Evolutionary conservation across 2,329 filamentous ascomycete genomes (phyloP), one percentile per base, ranked within the genome.

Genomic region (Talaromyces marneffei): DNA sequence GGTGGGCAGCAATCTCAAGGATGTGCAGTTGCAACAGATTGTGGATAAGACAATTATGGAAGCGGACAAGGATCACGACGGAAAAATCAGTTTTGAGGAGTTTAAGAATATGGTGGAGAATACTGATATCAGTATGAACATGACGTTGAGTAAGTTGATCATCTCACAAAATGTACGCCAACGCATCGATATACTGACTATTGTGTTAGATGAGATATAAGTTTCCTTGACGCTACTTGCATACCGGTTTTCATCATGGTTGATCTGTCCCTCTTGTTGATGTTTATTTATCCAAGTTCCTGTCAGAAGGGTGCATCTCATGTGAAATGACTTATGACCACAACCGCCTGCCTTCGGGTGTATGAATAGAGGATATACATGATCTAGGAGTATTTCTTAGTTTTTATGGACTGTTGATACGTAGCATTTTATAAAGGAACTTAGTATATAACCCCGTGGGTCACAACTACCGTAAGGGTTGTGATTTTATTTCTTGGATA

Each of bases 11-110:
- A 99, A 99, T 78, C 81, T 99, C 72, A 99, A 99, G 83, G 94
- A 99, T 77, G 91, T 97, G 79, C 94, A 99, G 80, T 80, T 99
- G 75, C 94, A 99, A 81, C 94, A 87, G 85, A 99, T 99, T 75
- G 94, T 99, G 69, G 94, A 99, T 82, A 99, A 99, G 86, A 99
- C 94, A 63, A 97, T 99, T 75, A 97, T 97, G 94, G 94, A 99
- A 81, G 94, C 94, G 54, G 94, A 99, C 77, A 83, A 92, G 69
- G 94, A 99, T 78, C 87, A 87, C 64, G 94, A 99, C 76, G 94
- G 94, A 71, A 96, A 95, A 83, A 97, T 99, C 76, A 96, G 91
- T 81, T 99, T 99, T 71, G 92, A 97, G 78, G 94, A 99, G 83
- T 99, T 99, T 75, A 93, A 87, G 64, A 91, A 94, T 80, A 97